Evolutionary conservation across 2,329 filamentous ascomycete genomes (phyloP).

Genomic region (Penicillium vulpinum): DNA sequence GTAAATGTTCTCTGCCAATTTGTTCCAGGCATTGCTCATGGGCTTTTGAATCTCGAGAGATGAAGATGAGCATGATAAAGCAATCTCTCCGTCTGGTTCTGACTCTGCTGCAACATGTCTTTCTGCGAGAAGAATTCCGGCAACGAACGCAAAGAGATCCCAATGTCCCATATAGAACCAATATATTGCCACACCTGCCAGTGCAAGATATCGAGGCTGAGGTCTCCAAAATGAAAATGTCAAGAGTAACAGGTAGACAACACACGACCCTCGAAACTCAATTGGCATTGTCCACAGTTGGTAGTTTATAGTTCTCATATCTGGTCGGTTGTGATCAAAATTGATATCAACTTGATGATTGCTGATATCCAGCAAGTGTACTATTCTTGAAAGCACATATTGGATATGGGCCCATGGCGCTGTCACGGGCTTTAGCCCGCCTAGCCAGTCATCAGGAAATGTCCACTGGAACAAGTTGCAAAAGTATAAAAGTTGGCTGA

Average conservation of each 20-base stretch:
- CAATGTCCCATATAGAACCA: slow-evolving; percentile 10
- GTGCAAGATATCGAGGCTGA: not conserved
- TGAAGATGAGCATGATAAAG: not conserved
- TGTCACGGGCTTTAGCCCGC: not conserved
- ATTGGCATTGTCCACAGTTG: slow-evolving; percentile 5
- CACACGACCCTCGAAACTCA: slow-evolving; percentile 4
- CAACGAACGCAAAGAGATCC: slow-evolving; percentile 4
- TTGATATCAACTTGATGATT: slow-evolving; percentile 2
- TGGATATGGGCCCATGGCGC: not conserved
- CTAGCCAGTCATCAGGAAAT: not conserved
- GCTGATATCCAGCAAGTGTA: slow-evolving; percentile 3
- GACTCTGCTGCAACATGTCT: not conserved
- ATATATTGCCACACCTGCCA: not conserved
- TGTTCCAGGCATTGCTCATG: not conserved
- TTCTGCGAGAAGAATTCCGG: not conserved
- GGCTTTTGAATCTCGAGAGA: not conserved
- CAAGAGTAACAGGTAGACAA: not conserved
- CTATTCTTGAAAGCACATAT: not conserved
- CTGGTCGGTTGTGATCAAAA: not conserved
- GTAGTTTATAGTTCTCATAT: not conserved
- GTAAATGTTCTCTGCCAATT: not conserved
- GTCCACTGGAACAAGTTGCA: not conserved
- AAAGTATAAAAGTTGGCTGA: not conserved
- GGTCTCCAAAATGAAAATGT: slow-evolving; percentile 1
- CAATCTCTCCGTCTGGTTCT: not conserved